Evolutionary conservation across 1,139 yeast genomes (phyloP).

Genomic region (Maudiozyma humilis): DNA sequence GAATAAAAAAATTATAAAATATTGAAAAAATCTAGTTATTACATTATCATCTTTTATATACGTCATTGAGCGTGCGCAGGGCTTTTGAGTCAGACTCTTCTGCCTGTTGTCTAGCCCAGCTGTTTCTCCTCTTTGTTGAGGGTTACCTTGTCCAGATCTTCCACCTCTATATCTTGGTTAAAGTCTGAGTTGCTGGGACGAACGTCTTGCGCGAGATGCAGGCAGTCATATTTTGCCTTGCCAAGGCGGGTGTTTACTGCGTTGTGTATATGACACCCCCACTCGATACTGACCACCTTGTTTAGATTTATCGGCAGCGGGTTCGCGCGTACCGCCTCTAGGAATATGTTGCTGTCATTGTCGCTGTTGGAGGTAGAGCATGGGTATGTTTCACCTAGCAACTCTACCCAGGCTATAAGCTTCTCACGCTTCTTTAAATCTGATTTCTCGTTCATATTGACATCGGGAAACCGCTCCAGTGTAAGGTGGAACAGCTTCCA

Average conservation of each 20-base stretch:
- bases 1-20: no score
- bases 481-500: constrained; percentile 9
- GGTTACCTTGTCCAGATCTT: constrained; percentile 11
- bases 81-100: no score
- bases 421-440: constrained; percentile 5
- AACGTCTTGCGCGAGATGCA: constrained; percentile 1
- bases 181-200: not conserved
- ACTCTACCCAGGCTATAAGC: constrained; percentile 35
- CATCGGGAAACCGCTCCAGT: constrained; percentile 6
- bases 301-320: constrained; percentile 41
- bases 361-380: constrained; percentile 41
- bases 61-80: no score
- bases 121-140: constrained; percentile 14
- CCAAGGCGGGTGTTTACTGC: constrained; percentile 53
- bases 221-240: constrained; percentile 8
- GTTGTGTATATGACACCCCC: constrained; percentile 97
- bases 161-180: constrained; percentile 3
- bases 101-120: constrained; percentile 11
- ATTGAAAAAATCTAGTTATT: no score
- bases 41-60: no score
- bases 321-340: constrained; percentile 48
- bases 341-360: constrained; percentile 34
- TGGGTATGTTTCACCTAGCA: constrained; percentile 73
- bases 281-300: constrained; percentile 32
- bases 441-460: not conserved